Conservation (phyloP, 2,329 filamentous ascomycete genomes). For the Scedosporium minutisporum region DNA sequence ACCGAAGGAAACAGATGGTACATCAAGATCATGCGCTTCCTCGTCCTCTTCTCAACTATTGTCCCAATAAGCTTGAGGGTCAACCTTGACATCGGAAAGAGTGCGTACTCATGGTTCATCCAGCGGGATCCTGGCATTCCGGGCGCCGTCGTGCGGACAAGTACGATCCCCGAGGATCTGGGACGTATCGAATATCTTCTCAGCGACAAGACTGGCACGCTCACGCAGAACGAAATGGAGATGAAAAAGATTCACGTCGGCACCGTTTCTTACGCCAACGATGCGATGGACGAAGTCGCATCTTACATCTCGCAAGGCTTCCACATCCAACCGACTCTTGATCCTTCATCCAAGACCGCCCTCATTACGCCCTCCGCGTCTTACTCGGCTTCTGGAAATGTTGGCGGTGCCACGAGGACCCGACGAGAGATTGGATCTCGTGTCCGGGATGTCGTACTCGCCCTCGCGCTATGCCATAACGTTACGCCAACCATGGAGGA, state of each 20-base stretch:
- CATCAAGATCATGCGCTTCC: slow-evolving; percentile 93
- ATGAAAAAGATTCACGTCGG: slow-evolving; percentile 98
- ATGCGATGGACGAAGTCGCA: slow-evolving; percentile 95
- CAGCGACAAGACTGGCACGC: slow-evolving; percentile 95
- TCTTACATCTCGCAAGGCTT: slow-evolving; percentile 83
- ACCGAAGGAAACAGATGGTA: slow-evolving; percentile 71
- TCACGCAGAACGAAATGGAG: slow-evolving; percentile 98
- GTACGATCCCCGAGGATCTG: slow-evolving; percentile 93
- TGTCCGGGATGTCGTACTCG: slow-evolving; percentile 85
- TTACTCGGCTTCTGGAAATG: slow-evolving; percentile 50
- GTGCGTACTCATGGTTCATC: slow-evolving; percentile 91
- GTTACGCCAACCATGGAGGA: slow-evolving; percentile 79
- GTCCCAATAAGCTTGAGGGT: slow-evolving; percentile 94
- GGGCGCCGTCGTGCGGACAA: slow-evolving; percentile 87
- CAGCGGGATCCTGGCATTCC: slow-evolving; percentile 84
- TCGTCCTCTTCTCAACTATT: slow-evolving; percentile 98
- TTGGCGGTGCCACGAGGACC: slow-evolving; percentile 61
- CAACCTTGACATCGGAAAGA: slow-evolving; percentile 95
- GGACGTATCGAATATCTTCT: slow-evolving; percentile 93
- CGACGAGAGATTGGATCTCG: slow-evolving; percentile 87
- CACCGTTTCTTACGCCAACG: slow-evolving; percentile 94
- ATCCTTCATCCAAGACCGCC: slow-evolving; percentile 31
- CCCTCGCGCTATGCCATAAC: slow-evolving; percentile 90
- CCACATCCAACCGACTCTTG: slow-evolving; percentile 38
- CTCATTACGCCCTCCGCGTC: slow-evolving; percentile 71